Conservation (phyloP, 495 filamentous ascomycete genomes). For the Penicillium waksmanii region DNA sequence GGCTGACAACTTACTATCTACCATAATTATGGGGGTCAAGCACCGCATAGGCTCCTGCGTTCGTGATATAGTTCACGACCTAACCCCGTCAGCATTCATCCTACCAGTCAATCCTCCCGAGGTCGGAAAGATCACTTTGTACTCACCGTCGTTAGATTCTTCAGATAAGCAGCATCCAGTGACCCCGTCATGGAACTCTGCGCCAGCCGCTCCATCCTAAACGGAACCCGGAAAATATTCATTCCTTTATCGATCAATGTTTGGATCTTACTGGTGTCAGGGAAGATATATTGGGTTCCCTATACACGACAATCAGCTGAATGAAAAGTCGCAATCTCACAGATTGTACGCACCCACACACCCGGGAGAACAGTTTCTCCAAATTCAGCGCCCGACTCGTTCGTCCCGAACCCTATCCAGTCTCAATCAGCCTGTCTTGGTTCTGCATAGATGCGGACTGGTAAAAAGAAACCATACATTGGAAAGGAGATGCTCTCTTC, state of each 20-base stretch:
- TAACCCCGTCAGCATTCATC: slow-evolving; percentile 25
- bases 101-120: not conserved
- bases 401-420: slow-evolving; percentile 33
- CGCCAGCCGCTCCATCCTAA: slow-evolving; percentile 70
- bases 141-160: slow-evolving; percentile 45
- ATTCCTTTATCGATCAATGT: slow-evolving; percentile 62
- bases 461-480: slow-evolving; percentile 19
- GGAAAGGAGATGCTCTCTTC: slow-evolving; percentile 29
- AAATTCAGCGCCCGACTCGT: slow-evolving; percentile 35
- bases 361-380: slow-evolving; percentile 27
- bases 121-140: not conserved
- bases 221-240: slow-evolving; percentile 70
- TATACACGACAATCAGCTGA: slow-evolving; percentile 37
- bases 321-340: not conserved
- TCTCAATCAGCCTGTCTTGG: not conserved
- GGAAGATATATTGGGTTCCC: slow-evolving; percentile 64
- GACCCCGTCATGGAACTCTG: slow-evolving; percentile 51
- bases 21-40: slow-evolving; percentile 74
- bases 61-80: slow-evolving; percentile 64
- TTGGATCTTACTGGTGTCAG: slow-evolving; percentile 54
- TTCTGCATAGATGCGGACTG: not conserved
- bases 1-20: slow-evolving; percentile 37
- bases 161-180: slow-evolving; percentile 44
- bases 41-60: slow-evolving; percentile 64
- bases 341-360: slow-evolving; percentile 19